A percentile compares a stretch with the other conserved stretches of the same genome.
phyloP scores from a whole-genome alignment of 1,284 basidiomycete species.

The Baeospora myosura region DNA sequence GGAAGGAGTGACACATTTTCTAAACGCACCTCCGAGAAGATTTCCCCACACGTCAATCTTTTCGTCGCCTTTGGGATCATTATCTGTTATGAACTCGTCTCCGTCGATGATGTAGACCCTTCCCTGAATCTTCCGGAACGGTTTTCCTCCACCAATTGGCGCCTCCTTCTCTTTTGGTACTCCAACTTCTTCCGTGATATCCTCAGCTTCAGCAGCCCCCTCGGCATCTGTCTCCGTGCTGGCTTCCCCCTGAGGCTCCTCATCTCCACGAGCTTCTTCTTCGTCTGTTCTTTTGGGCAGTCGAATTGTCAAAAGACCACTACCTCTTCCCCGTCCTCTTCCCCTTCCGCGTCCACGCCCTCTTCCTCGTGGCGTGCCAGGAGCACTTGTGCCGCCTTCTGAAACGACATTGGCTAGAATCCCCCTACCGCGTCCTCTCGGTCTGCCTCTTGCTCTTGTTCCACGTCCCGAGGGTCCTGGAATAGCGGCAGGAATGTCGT shows the following conservation, averaged over 20 bases:
- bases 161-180: slow-evolving; percentile 45
- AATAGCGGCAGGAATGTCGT: no score
- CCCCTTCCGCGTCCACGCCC: slow-evolving; percentile 33
- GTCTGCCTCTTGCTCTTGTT: slow-evolving; percentile 19
- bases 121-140: slow-evolving; percentile 70
- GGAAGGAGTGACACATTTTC: slow-evolving; percentile 23
- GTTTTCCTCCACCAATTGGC: slow-evolving; percentile 52
- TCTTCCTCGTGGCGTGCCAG: slow-evolving; percentile 28
- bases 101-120: slow-evolving; percentile 74
- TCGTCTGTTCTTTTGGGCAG: slow-evolving; percentile 40
- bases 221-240: slow-evolving; percentile 36
- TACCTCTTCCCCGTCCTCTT: slow-evolving; percentile 29
- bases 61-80: slow-evolving; percentile 82
- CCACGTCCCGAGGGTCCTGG: no score
- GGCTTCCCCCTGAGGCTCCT: no score
- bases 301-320: slow-evolving; percentile 37
- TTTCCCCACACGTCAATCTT: slow-evolving; percentile 87
- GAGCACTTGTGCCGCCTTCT: slow-evolving; percentile 3
- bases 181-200: slow-evolving; percentile 35
- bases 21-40: slow-evolving; percentile 80
- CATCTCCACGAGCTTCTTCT: slow-evolving; percentile 33
- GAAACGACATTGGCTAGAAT: slow-evolving; percentile 8
- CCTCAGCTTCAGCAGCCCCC: slow-evolving; percentile 32
- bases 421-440: slow-evolving; percentile 22
- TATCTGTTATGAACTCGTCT: slow-evolving; percentile 82